These are phyloP conservation scores for Coemansia sp. DNA, from an alignment of 192 early-diverging fungal species.

Conservation along the genomic window DNA sequence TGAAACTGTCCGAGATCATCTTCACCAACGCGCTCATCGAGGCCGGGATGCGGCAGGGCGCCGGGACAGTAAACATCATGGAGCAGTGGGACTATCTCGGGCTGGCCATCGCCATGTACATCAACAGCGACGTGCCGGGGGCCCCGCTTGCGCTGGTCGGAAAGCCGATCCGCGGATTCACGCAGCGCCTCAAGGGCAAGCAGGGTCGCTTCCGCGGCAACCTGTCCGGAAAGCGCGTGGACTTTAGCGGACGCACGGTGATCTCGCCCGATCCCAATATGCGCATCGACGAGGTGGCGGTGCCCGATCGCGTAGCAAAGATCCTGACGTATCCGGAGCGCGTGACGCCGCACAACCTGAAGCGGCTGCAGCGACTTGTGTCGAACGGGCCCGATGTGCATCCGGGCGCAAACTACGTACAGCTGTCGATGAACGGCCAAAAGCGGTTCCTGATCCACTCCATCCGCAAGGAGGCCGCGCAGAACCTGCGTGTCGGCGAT, in stretches of 20 bases:
- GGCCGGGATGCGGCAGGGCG: slow-evolving; percentile 56
- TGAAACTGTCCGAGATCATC: slow-evolving; percentile 92
- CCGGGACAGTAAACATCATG: slow-evolving; percentile 68
- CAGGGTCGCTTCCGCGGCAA: slow-evolving; percentile 99
- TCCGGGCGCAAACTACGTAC: slow-evolving; percentile 91
- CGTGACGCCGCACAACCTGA: slow-evolving; percentile 88
- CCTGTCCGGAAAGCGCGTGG: slow-evolving; percentile 97
- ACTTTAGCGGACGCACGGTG: slow-evolving; percentile 98
- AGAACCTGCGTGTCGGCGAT: slow-evolving; percentile 82
- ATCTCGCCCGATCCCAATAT: slow-evolving; percentile 99
- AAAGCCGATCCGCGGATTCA: slow-evolving; percentile 82
- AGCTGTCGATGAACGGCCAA: slow-evolving; percentile 52
- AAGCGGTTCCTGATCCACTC: slow-evolving; percentile 74
- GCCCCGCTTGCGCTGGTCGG: slow-evolving; percentile 63
- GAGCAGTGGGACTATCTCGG: slow-evolving; percentile 98
- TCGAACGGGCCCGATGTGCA: slow-evolving; percentile 85
- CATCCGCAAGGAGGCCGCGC: slow-evolving; percentile 67
- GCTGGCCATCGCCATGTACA: slow-evolving; percentile 92
- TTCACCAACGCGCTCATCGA: slow-evolving; percentile 79
- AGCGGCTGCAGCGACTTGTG: slow-evolving; percentile 71
- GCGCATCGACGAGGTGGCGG: slow-evolving; percentile 94
- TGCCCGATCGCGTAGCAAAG: slow-evolving; percentile 87
- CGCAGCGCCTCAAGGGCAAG: slow-evolving; percentile 98
- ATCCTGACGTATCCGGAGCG: slow-evolving; percentile 95
- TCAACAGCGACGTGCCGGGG: slow-evolving; percentile 94